A percentile compares a stretch with the other conserved stretches of the same genome.
Evolutionary conservation across 805 yeast genomes (phyloP).

Genomic region (Suhomyces sp.): DNA sequence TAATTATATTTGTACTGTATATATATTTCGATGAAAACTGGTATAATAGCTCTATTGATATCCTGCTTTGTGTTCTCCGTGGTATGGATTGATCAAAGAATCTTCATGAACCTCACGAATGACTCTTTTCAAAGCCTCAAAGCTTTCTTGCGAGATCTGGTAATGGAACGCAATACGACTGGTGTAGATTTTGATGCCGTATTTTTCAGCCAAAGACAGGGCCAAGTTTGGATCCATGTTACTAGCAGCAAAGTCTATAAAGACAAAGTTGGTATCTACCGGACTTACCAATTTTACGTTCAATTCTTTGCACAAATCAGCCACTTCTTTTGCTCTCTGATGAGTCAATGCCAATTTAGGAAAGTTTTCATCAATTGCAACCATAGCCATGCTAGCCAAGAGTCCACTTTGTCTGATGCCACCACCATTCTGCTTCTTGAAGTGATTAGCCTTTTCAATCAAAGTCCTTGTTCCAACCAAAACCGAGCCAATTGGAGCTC

Average conservation of each 20-base stretch:
- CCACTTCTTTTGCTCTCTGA: constrained; percentile 33
- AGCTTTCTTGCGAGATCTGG: constrained; percentile 31
- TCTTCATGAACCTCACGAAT: constrained; percentile 54
- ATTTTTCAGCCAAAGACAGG: constrained; percentile 51
- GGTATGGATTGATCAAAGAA: constrained; percentile 50
- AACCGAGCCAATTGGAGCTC: constrained; percentile 44
- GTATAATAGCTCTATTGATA: neutral
- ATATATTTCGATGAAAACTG: too few species aligned
- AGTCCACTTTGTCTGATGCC: constrained; percentile 44
- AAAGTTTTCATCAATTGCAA: constrained; percentile 40
- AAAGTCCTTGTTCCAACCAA: constrained; percentile 32
- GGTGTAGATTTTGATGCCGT: constrained; percentile 46
- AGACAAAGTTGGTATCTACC: constrained; percentile 41
- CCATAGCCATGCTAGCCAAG: constrained; percentile 39
- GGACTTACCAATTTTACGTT: constrained; percentile 35
- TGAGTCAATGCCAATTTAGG: constrained; percentile 31
- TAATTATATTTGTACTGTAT: too few species aligned
- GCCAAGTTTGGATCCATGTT: constrained; percentile 27
- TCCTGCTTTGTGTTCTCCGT: neutral
- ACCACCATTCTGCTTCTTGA: constrained; percentile 44
- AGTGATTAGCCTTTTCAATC: constrained; percentile 42
- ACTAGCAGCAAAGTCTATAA: constrained; percentile 32
- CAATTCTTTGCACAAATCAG: constrained; percentile 24
- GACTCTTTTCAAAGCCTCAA: constrained; percentile 44
- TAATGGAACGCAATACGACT: constrained; percentile 37